Conservation (phyloP, 2,329 filamentous ascomycete genomes). For the Verticillium nubilum region DNA sequence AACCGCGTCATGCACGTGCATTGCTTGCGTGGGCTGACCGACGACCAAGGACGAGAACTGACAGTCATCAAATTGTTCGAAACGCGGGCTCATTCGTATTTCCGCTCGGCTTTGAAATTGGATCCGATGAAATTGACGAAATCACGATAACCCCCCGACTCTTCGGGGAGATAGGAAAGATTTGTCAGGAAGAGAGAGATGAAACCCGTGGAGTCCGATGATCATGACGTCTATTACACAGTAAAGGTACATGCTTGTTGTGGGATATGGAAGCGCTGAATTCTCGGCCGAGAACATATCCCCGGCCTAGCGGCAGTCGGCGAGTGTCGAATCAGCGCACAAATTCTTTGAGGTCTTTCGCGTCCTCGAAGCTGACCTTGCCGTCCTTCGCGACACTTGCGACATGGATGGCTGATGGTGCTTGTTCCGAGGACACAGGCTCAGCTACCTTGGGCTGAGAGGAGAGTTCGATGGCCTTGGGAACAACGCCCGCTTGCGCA, state of each 20-base stretch:
- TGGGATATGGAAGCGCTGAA: neutral
- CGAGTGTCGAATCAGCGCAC: slow-evolving; percentile 28
- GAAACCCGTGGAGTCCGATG: neutral
- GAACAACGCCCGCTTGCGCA: slow-evolving; percentile 65
- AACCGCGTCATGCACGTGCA: neutral
- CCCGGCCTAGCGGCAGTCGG: neutral
- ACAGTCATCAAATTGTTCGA: neutral
- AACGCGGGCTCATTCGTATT: neutral
- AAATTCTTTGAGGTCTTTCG: slow-evolving; percentile 53
- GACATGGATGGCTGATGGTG: slow-evolving; percentile 44
- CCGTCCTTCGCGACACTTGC: slow-evolving; percentile 54
- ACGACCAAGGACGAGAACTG: neutral
- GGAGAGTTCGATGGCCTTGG: slow-evolving; percentile 48
- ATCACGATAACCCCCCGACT: neutral
- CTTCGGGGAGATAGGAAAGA: neutral
- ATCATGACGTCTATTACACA: neutral
- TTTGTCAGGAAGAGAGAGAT: neutral
- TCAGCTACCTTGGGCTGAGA: slow-evolving; percentile 29
- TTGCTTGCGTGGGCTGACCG: neutral
- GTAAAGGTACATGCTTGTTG: neutral
- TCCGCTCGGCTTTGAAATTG: neutral
- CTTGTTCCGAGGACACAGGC: slow-evolving; percentile 23
- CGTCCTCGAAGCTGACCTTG: slow-evolving; percentile 60
- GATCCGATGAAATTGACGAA: neutral
- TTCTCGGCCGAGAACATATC: neutral